Evolutionary conservation across 1,139 yeast genomes (phyloP).

Genomic region (Debaryomycetaceae sp.): DNA sequence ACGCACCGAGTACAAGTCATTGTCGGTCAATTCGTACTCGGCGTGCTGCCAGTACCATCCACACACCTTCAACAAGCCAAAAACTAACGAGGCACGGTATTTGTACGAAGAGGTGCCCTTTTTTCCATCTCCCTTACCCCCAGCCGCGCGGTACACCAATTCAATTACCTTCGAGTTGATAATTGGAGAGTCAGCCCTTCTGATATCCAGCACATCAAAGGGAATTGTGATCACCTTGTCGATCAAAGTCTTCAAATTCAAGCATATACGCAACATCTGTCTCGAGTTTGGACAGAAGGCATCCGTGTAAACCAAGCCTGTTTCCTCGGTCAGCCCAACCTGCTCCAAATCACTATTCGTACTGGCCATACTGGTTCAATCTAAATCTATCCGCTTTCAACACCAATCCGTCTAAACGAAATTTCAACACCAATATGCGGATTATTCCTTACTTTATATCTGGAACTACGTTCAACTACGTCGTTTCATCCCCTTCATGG

Average conservation of each 20-base stretch:
- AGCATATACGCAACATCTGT: constrained; percentile 69
- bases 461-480: background rate
- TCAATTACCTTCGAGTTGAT: constrained; percentile 56
- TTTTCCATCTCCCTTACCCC: constrained; percentile 67
- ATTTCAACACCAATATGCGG: no score
- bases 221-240: constrained; percentile 69
- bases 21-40: constrained; percentile 61
- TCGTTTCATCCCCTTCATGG: background rate
- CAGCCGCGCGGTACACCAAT: constrained; percentile 72
- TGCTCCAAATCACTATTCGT: background rate
- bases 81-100: constrained; percentile 66
- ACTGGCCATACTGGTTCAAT: background rate
- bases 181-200: constrained; percentile 59
- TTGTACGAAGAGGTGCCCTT: constrained; percentile 54
- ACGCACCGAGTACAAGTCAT: constrained; percentile 57
- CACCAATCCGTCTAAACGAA: no score
- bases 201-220: constrained; percentile 47
- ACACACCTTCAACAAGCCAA: constrained; percentile 69
- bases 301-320: constrained; percentile 4
- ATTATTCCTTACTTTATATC: background rate
- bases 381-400: background rate
- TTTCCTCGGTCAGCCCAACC: background rate
- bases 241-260: constrained; percentile 67
- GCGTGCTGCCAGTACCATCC: constrained; percentile 72
- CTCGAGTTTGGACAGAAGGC: constrained; percentile 54